Conservation (phyloP, 2,329 filamentous ascomycete genomes). For the Verticillium isaacii region DNA sequence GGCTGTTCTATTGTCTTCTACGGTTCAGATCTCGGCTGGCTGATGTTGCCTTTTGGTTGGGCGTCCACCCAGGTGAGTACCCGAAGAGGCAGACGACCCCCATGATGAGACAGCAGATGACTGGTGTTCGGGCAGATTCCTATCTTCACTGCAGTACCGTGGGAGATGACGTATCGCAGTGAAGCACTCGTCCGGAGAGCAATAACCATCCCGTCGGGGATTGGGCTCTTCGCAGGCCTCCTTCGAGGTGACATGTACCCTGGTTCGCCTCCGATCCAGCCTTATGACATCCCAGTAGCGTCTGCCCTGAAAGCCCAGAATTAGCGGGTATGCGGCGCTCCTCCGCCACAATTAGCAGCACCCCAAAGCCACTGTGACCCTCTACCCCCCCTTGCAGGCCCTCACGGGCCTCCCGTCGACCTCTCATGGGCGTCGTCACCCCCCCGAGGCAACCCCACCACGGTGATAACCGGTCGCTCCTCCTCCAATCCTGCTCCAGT, state of each 20-base stretch:
- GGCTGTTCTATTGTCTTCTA: too few species aligned
- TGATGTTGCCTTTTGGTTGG: too few species aligned
- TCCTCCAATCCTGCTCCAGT: background rate
- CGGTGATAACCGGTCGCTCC: background rate
- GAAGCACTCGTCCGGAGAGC: too few species aligned
- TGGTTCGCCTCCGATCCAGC: background rate
- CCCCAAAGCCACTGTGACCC: background rate
- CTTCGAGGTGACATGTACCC: background rate
- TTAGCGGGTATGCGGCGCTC: background rate
- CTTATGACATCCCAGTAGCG: background rate
- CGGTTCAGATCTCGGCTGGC: too few species aligned
- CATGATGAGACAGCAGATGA: too few species aligned
- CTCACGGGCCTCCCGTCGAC: background rate
- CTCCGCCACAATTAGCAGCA: background rate
- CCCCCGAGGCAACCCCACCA: background rate
- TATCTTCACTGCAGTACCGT: too few species aligned
- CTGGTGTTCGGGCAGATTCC: too few species aligned
- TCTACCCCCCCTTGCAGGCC: background rate
- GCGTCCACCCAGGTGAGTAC: too few species aligned
- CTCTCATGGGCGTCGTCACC: background rate
- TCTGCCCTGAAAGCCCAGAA: background rate
- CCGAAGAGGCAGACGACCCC: too few species aligned
- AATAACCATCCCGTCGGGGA: too few species aligned
- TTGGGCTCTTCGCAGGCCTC: background rate
- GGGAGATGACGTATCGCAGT: too few species aligned